Evolutionary conservation across 2,329 filamentous ascomycete genomes (phyloP), one percentile per base, ranked within the genome.

Genomic region (Drechslerella dactyloides): DNA sequence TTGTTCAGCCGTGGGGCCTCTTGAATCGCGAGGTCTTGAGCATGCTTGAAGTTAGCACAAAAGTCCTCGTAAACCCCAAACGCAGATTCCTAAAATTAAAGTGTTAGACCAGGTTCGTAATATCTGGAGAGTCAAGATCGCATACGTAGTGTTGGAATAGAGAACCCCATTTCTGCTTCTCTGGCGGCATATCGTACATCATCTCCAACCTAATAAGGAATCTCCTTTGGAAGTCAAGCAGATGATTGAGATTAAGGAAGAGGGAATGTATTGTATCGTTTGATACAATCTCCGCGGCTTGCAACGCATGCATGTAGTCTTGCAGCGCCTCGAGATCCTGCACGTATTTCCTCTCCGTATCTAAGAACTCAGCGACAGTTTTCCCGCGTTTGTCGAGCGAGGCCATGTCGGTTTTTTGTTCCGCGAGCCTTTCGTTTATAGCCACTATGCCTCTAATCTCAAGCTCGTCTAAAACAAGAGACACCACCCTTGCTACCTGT

Each of bases 151-250:
- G 83, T 13, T 90, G 85, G 78, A 97, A 97, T 0, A 96, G 86
- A n/a, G 87, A 84, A n/a, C 94, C 94, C 94, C 94, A 99, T 79
- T 93, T 90, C 79, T 99, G 94, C 73, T 86, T 84, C 2, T 85
- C 81, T 73, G 89, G 84, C 0, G 90, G 85, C 81, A 91, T 86
- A 2, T 90, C 92, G 77, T 97, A 96, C 40, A 93, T 96, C 27
- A 96, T 96, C 81, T 99, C 94, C 74, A 99, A 90, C 62, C 92
- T 89, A 77, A 99, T 97, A 53, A 99, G 83, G 77, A 99, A 97
- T 27, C 93, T 87, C 74, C 96, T 89, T 78, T 97, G 93, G 78
- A 97, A 96, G 80, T 99, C 94, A 58, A 99, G 85, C 53, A 99
- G 90, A 30, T 90, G 87, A 79, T 97, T 96, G 78, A 97, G 87